Conservation (phyloP, 257 asterid genomes). For the Solanum neorickii region DNA sequence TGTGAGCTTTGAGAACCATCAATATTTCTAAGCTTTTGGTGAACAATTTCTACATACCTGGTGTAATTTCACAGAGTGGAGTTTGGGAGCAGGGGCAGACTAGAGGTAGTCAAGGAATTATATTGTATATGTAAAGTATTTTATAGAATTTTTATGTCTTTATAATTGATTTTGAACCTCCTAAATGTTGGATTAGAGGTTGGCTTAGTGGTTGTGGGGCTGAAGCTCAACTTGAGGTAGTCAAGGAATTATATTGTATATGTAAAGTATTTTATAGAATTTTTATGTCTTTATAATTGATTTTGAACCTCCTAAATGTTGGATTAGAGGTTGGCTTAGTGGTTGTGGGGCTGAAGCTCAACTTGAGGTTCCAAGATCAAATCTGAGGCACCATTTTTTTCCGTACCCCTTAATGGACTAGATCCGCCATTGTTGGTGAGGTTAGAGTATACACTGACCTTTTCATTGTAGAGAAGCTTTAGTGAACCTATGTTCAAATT, state of each 20-base stretch:
- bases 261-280: background rate
- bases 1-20: background rate
- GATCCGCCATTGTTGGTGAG: background rate
- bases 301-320: background rate
- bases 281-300: background rate
- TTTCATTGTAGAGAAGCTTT: background rate
- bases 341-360: background rate
- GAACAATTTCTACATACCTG: background rate
- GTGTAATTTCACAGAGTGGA: background rate
- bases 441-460: background rate
- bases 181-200: background rate
- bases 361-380: background rate
- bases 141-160: no score
- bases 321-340: no score
- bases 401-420: fast-evolving
- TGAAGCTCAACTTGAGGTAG: no score
- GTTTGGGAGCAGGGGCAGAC: background rate
- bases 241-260: background rate
- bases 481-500: background rate
- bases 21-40: background rate
- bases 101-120: no score
- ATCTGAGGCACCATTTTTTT: background rate
- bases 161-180: background rate
- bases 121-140: background rate
- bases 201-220: no score